These are phyloP conservation scores for Apiospora marii DNA, from an alignment of 2,329 filamentous ascomycete genomes.

Conservation along the genomic window DNA sequence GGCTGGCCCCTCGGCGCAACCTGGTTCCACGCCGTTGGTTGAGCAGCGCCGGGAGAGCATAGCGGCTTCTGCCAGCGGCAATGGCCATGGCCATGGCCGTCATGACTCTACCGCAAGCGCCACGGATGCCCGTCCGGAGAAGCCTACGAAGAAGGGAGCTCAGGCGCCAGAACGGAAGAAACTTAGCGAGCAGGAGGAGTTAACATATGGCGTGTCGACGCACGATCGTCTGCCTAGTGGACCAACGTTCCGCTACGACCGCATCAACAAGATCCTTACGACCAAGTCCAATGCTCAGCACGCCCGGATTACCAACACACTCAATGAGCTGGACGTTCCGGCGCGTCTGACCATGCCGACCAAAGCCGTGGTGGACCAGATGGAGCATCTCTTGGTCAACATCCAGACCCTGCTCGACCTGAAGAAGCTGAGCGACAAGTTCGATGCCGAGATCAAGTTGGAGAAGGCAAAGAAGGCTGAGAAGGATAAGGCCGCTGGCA, in stretches of 20 bases:
- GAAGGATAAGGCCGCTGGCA: constrained; percentile 50
- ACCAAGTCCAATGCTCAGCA: constrained; percentile 81
- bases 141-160: constrained; percentile 57
- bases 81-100: constrained; percentile 41
- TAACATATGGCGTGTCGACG: constrained; percentile 79
- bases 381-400: constrained; percentile 73
- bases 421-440: constrained; percentile 77
- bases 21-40: constrained; percentile 47
- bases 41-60: constrained; percentile 62
- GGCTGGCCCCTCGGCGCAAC: constrained; percentile 40
- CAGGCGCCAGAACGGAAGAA: constrained; percentile 64
- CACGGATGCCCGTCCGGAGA: constrained; percentile 48
- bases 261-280: constrained; percentile 78
- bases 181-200: constrained; percentile 78
- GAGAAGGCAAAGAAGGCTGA: constrained; percentile 65
- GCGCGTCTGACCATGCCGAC: constrained; percentile 78
- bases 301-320: constrained; percentile 74
- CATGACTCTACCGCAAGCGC: constrained; percentile 55
- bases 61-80: constrained; percentile 47
- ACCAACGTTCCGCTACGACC: constrained; percentile 88
- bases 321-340: constrained; percentile 76
- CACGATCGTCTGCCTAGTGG: constrained; percentile 86
- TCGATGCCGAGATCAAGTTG: constrained; percentile 74
- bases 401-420: constrained; percentile 76
- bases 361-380: constrained; percentile 72